phyloP scores from a whole-genome alignment of 176 grass and related monocot genomes.

The Alloteropsis semialata region DNA sequence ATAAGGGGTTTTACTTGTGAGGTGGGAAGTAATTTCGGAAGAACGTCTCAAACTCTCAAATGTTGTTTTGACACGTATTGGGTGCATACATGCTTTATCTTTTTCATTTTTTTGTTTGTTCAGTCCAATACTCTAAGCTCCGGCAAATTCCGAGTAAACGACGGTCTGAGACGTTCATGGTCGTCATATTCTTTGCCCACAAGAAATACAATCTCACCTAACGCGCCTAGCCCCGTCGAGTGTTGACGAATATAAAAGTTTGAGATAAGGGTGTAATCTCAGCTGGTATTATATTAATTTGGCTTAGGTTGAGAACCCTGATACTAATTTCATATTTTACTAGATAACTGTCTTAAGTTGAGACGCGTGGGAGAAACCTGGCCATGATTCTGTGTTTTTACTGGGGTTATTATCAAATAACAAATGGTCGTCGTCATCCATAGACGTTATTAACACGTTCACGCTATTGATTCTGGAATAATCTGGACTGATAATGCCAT shows the following conservation, averaged over 20 bases:
- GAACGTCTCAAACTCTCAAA: not conserved
- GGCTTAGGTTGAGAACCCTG: not conserved
- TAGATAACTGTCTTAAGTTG: too few relatives aligned
- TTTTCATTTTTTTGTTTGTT: not conserved
- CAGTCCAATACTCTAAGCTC: not conserved
- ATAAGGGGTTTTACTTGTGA: not conserved
- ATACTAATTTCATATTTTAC: not conserved
- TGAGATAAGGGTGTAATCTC: not conserved
- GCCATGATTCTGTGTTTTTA: not conserved
- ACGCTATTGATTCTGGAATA: not conserved
- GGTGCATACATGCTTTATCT: not conserved
- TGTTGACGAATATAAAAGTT: not conserved
- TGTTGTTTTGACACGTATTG: not conserved
- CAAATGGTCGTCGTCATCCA: not conserved
- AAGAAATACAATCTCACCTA: conserved; percentile 10
- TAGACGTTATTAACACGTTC: not conserved
- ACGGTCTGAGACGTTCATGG: not conserved
- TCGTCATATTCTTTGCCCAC: not conserved
- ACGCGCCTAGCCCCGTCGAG: not conserved
- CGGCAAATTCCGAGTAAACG: not conserved
- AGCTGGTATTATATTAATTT: not conserved
- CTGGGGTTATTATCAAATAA: not conserved
- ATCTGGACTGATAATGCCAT: not conserved
- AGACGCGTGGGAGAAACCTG: not conserved
- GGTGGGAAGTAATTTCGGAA: not conserved